A percentile compares a stretch with the other conserved stretches of the same genome.
These are phyloP conservation scores for Fraxinus baroniana DNA, from an alignment of 305 asterid species.

Conservation along the genomic window DNA sequence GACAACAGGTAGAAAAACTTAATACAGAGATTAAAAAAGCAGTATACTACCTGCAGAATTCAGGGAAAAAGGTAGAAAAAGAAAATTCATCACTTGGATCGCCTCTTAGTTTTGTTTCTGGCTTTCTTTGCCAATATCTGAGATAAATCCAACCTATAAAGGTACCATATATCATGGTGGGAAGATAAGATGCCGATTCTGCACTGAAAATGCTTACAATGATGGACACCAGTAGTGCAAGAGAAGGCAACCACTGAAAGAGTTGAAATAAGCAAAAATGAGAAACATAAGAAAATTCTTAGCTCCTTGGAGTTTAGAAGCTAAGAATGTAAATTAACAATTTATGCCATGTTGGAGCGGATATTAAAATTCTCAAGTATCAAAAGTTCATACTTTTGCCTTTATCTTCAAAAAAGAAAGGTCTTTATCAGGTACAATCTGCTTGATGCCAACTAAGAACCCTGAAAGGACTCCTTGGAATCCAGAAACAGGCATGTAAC, in stretches of 20 bases:
- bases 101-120: conserved; percentile 76
- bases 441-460: conserved; percentile 83
- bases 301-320: conserved; percentile 9
- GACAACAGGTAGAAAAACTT: not conserved
- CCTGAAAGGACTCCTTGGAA: conserved; percentile 91
- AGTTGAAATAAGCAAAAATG: conserved; percentile 20
- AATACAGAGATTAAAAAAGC: not conserved
- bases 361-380: conserved; percentile 9
- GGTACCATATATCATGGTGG: conserved; percentile 72
- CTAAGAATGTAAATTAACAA: not conserved
- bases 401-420: conserved; percentile 58
- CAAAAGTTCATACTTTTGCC: conserved; percentile 61
- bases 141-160: conserved; percentile 90
- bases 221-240: conserved; percentile 53
- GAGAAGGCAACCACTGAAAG: conserved; percentile 92
- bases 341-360: not conserved
- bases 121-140: conserved; percentile 79
- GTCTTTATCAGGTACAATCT: conserved; percentile 87
- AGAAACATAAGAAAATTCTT: conserved; percentile 16
- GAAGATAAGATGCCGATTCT: conserved; percentile 73
- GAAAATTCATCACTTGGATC: conserved; percentile 96
- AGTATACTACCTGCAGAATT: conserved; percentile 51
- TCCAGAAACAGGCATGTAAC: conserved; percentile 89
- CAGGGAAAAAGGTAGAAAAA: conserved; percentile 84
- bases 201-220: conserved; percentile 65